Evolutionary conservation across 164 flowering plant species (phyloP), one percentile per base, ranked within the genome.

Genomic region (Tinospora cordifolia): DNA sequence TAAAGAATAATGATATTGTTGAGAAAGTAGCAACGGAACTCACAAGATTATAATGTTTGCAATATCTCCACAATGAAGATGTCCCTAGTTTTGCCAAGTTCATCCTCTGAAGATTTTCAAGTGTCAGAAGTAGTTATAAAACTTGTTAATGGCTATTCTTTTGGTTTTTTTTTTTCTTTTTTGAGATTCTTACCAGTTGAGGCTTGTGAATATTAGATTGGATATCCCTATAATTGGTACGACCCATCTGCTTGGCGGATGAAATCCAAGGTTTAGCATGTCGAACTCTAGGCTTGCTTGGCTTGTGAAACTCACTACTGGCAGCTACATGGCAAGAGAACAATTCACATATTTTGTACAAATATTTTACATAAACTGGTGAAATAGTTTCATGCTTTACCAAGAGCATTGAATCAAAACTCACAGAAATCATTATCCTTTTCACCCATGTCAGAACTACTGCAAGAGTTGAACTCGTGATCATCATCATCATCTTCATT

Each of bases 401-500:
- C 41, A 63, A 63, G 15, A 63, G 14, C 2, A 17, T 34, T 34
- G 21, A 27, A 63, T 17, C 40, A 44, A 44, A 12, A 70, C 89
- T 80, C 76, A 90, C 96, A 76, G 63, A 85, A 85, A 76, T 83
- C 81, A 69, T 83, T 77, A 25, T 81, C 85, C 77, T 84, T 92
- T 62, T 74, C 80, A n/a, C 77, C 72, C 47, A 74, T 71, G 64
- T 76, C 81, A 25, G 83, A 78, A 69, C 83, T 78, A 49, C 81
- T 81, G 70, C 77, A 75, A 57, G 83, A 81, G 65, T 73, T 71
- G 4, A 69, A 71, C 3, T 65, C 79, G 40, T 72, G 71, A 26
- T 87, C 87, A 26, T 87, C 91, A 21, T 82, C 88, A 65, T 91
- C 96, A 11, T 82, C 87, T 77, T 90, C 95, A 71, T 90, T 82